Conservation (phyloP, 495 filamentous ascomycete genomes). For the Aspergillus olivimuriae region DNA sequence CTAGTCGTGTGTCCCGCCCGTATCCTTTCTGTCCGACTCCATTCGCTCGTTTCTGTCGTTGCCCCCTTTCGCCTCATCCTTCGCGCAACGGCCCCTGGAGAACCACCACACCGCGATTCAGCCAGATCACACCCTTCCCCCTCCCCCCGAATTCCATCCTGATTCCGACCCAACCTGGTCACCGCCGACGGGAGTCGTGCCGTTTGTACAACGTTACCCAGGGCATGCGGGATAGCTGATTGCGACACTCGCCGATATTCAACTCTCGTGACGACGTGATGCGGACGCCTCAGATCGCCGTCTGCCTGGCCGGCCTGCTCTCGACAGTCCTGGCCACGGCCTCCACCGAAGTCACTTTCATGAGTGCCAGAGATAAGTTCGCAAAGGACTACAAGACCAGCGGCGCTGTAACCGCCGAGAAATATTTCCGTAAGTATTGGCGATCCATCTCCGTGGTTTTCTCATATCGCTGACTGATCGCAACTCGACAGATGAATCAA, state of each 20-base stretch:
- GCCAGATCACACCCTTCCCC: too few species aligned
- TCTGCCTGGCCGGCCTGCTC: slow-evolving; percentile 9
- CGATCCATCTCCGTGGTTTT: too few species aligned
- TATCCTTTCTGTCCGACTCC: too few species aligned
- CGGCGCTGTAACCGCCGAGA: slow-evolving; percentile 37
- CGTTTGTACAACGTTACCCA: slow-evolving; percentile 19
- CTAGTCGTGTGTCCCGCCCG: too few species aligned
- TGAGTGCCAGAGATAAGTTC: slow-evolving; percentile 35
- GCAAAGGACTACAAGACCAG: slow-evolving; percentile 43
- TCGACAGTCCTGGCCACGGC: slow-evolving; percentile 7
- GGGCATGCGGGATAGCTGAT: too few species aligned
- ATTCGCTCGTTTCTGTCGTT: not conserved
- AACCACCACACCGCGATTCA: not conserved
- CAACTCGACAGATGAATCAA: not conserved
- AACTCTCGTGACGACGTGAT: too few species aligned
- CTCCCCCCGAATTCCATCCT: too few species aligned
- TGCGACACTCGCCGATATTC: too few species aligned
- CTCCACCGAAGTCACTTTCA: slow-evolving; percentile 29
- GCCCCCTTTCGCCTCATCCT: not conserved
- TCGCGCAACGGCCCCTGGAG: not conserved
- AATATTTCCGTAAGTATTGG: slow-evolving; percentile 58
- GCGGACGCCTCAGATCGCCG: too few species aligned
- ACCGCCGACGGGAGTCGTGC: slow-evolving; percentile 8
- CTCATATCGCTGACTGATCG: too few species aligned
- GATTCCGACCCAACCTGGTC: slow-evolving; percentile 11